Percentiles rank a stretch among this genome's conserved stretches.
phyloP scores from a whole-genome alignment of 106 monocot genomes.

The Phalaenopsis aphrodite region DNA sequence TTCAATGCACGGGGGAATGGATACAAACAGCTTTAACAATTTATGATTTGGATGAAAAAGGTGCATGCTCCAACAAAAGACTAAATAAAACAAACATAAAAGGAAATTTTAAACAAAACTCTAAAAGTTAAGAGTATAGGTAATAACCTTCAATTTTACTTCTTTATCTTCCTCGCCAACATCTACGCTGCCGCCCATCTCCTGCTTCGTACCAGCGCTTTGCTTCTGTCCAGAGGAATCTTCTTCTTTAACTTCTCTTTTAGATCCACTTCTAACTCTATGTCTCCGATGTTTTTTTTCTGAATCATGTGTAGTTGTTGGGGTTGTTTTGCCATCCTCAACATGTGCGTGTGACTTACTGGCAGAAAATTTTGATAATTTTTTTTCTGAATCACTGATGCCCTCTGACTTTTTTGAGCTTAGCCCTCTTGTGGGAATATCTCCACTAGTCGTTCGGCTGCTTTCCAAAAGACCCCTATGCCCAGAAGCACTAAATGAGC shows the following conservation, averaged over 20 bases:
- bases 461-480: constrained; percentile 6
- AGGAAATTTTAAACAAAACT: not conserved
- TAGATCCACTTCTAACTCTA: not conserved
- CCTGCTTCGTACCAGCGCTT: not conserved
- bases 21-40: too few relatives aligned
- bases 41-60: not conserved
- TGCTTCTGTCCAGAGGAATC: not conserved
- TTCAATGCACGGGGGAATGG: not conserved
- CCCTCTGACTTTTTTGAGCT: constrained; percentile 28
- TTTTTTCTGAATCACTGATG: constrained; percentile 30
- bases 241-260: not conserved
- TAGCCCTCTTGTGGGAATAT: constrained; percentile 12
- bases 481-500: not conserved
- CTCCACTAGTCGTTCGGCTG: not conserved
- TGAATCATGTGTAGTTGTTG: not conserved
- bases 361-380: constrained; percentile 16
- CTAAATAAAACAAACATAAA: not conserved
- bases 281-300: constrained; percentile 2
- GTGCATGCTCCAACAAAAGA: not conserved
- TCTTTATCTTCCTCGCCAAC: not conserved
- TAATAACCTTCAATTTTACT: constrained; percentile 1
- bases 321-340: not conserved
- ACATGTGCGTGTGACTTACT: constrained; percentile 10
- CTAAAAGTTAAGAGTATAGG: not conserved
- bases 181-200: not conserved